Evolutionary conservation across 1,284 basidiomycete genomes (phyloP).

Genomic region (Ganoderma lucidum): DNA sequence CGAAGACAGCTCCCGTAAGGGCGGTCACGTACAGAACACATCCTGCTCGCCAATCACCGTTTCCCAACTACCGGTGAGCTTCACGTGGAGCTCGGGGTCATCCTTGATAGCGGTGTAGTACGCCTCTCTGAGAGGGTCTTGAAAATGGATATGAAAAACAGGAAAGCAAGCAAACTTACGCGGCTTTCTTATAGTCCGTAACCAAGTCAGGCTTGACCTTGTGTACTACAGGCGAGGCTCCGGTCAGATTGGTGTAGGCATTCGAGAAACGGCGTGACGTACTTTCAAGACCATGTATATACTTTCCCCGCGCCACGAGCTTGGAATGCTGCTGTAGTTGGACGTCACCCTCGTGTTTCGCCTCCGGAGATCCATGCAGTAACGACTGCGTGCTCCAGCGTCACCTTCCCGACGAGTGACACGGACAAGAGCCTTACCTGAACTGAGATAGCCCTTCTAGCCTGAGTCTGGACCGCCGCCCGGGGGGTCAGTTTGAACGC

Average conservation of each 20-base stretch:
- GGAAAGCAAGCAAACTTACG: conserved; percentile 59
- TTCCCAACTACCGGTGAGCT: conserved; percentile 93
- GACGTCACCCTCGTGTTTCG: conserved; percentile 82
- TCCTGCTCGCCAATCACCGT: conserved; percentile 88
- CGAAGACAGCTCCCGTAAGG: not conserved
- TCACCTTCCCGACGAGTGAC: conserved; percentile 27
- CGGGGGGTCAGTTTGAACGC: conserved; percentile 37
- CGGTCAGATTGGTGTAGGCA: not conserved
- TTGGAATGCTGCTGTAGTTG: conserved; percentile 83
- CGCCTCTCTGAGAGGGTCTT: conserved; percentile 59
- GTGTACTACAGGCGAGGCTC: conserved; percentile 64
- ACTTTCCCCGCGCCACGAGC: conserved; percentile 87
- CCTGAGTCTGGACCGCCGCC: conserved; percentile 33
- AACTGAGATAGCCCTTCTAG: conserved; percentile 63
- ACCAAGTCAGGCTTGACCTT: conserved; percentile 81
- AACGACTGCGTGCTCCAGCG: conserved; percentile 42
- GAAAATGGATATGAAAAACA: conserved; percentile 22
- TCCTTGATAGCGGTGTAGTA: conserved; percentile 85
- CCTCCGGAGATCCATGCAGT: conserved; percentile 84
- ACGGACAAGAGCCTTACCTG: conserved; percentile 51
- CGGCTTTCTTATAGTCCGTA: conserved; percentile 86
- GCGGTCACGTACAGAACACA: conserved; percentile 65
- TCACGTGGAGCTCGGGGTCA: conserved; percentile 78
- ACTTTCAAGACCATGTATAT: conserved; percentile 91
- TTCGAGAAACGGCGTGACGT: conserved; percentile 37